phyloP scores from a whole-genome alignment of 768 basidiomycete genomes.

The Suillus placidus region DNA sequence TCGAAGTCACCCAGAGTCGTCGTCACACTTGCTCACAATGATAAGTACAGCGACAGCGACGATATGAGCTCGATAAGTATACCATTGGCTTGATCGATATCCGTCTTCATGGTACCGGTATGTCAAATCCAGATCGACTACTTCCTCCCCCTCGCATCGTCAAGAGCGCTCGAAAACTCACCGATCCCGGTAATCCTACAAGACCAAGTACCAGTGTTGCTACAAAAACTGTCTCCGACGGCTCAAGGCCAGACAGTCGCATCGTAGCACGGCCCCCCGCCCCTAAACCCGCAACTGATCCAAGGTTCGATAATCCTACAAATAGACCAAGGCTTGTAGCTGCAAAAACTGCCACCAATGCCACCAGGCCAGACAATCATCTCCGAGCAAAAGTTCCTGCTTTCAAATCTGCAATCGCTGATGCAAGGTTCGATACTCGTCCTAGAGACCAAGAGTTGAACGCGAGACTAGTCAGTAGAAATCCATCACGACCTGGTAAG shows the following conservation, averaged over 20 bases:
- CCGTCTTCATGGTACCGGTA: not conserved
- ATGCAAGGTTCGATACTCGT: not conserved
- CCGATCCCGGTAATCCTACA: not conserved
- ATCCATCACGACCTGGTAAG: not conserved
- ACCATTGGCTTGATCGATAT: not conserved
- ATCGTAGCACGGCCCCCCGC: no score
- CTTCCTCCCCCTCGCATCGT: not conserved
- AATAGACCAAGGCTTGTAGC: not conserved
- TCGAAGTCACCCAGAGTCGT: not conserved
- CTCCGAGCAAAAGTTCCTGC: not conserved
- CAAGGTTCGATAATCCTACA: not conserved
- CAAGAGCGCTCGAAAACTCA: not conserved
- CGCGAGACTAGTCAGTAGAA: not conserved
- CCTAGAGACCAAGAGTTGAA: not conserved
- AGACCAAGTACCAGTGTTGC: not conserved
- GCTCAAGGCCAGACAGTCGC: not conserved
- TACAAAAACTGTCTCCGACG: not conserved
- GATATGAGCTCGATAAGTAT: not conserved
- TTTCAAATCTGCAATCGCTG: not conserved
- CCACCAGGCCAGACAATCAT: not conserved
- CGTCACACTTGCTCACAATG: not conserved
- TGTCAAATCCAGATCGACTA: constrained; percentile 1
- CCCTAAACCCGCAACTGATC: no score
- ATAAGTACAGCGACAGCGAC: not conserved
- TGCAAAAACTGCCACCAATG: not conserved